phyloP scores from a whole-genome alignment of 306 rosid species.

The Dalbergia cultrata region DNA sequence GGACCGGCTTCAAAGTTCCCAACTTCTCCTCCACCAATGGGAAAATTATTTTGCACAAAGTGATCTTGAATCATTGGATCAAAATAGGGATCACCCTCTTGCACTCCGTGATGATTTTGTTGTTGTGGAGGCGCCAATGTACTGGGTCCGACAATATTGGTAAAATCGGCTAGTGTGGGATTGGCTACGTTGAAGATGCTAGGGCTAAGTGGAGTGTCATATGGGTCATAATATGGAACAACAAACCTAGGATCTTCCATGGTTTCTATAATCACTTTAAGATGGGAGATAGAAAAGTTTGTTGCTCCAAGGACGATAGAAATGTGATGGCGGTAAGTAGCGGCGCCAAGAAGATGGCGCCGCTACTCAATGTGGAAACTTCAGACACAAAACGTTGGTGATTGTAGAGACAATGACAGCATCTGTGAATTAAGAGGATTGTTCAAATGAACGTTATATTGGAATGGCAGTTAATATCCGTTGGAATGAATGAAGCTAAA shows the following conservation, averaged over 20 bases:
- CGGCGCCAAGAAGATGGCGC: conserved; percentile 50
- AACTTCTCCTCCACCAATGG: not conserved
- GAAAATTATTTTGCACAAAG: not conserved
- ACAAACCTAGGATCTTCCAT: conserved; percentile 53
- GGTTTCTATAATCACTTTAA: not conserved
- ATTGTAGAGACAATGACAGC: not conserved
- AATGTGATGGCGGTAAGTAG: conserved; percentile 20
- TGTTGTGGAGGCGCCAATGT: not conserved
- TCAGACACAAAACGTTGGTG: conserved; percentile 28
- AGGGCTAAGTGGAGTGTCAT: conserved; percentile 38
- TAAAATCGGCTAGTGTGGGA: conserved; percentile 39
- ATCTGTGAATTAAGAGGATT: not conserved
- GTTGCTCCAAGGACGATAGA: not conserved
- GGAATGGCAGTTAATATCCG: not conserved
- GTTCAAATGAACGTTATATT: not conserved
- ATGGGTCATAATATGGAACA: conserved; percentile 41
- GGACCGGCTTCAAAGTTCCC: conserved; percentile 46
- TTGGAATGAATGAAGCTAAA: not conserved
- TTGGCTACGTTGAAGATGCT: conserved; percentile 31
- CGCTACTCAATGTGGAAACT: conserved; percentile 24
- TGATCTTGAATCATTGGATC: conserved; percentile 33
- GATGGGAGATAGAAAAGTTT: too few relatives aligned
- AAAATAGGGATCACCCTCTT: not conserved
- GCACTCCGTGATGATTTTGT: not conserved
- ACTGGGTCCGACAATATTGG: not conserved